A percentile compares a stretch with the other conserved stretches of the same genome.
These are phyloP conservation scores for Colletotrichum sp. DNA, from an alignment of 2,329 filamentous ascomycete species.

Conservation along the genomic window DNA sequence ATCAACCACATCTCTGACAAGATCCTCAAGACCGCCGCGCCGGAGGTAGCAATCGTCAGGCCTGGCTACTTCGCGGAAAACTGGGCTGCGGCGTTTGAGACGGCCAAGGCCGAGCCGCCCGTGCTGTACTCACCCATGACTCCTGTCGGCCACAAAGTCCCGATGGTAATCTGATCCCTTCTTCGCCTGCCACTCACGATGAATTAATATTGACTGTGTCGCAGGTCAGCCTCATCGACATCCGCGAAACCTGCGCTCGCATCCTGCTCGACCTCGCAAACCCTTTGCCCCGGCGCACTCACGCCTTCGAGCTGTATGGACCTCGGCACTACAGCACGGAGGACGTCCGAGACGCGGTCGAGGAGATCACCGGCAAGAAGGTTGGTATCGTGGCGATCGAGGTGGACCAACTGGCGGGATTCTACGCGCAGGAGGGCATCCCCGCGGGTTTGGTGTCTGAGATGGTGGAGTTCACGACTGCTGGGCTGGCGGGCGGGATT, in stretches of 20 bases:
- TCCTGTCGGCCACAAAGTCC: slow-evolving; percentile 29
- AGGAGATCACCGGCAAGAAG: slow-evolving; percentile 30
- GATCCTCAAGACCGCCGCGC: slow-evolving; percentile 20
- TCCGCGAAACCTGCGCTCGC: slow-evolving; percentile 27
- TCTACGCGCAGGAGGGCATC: slow-evolving; percentile 24
- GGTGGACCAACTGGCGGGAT: slow-evolving; percentile 25
- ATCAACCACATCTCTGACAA: slow-evolving; percentile 25
- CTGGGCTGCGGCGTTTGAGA: slow-evolving; percentile 15
- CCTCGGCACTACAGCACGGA: slow-evolving; percentile 30
- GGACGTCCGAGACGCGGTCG: slow-evolving; percentile 30
- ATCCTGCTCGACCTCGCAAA: slow-evolving; percentile 22
- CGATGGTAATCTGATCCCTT: slow-evolving; percentile 28
- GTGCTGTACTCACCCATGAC: slow-evolving; percentile 28
- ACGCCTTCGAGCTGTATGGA: slow-evolving; percentile 29
- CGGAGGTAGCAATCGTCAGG: slow-evolving; percentile 24
- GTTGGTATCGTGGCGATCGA: slow-evolving; percentile 24
- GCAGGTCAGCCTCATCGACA: slow-evolving; percentile 33
- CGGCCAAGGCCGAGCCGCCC: slow-evolving; percentile 24
- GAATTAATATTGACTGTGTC: background rate
- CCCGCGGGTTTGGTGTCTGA: slow-evolving; percentile 20
- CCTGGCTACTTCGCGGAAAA: slow-evolving; percentile 22
- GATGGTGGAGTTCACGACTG: slow-evolving; percentile 3
- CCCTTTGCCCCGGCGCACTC: slow-evolving; percentile 6
- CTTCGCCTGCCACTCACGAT: too few relatives aligned
- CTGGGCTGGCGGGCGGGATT: slow-evolving; percentile 27